Percentiles rank a stretch among this genome's conserved stretches.
phyloP scores from a whole-genome alignment of 2,329 filamentous ascomycete species.

The Bipolaris cookei region DNA sequence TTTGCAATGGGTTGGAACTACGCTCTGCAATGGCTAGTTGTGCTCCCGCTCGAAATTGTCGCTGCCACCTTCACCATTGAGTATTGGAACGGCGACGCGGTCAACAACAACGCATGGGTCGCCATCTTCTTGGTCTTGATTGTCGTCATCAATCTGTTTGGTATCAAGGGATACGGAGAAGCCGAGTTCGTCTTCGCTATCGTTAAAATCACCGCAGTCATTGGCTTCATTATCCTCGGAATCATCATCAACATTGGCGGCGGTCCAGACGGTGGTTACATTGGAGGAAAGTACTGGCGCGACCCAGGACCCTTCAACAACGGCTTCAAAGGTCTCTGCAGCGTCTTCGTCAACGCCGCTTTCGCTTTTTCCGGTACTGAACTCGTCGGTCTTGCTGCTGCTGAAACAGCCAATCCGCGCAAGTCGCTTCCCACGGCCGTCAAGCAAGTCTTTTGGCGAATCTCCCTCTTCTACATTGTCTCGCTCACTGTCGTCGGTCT shows the following conservation, averaged over 20 bases:
- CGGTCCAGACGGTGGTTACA: slow-evolving; percentile 66
- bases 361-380: slow-evolving; percentile 80
- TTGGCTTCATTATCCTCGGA: slow-evolving; percentile 88
- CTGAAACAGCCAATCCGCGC: slow-evolving; percentile 78
- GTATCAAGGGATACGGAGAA: slow-evolving; percentile 84
- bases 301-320: slow-evolving; percentile 84
- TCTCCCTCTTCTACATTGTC: slow-evolving; percentile 77
- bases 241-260: slow-evolving; percentile 87
- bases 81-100: slow-evolving; percentile 71
- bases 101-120: slow-evolving; percentile 68
- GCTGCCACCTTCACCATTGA: slow-evolving; percentile 83
- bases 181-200: slow-evolving; percentile 87
- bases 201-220: slow-evolving; percentile 83
- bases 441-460: slow-evolving; percentile 94
- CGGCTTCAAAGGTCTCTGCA: slow-evolving; percentile 82
- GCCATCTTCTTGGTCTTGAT: slow-evolving; percentile 80
- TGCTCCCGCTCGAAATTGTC: slow-evolving; percentile 84
- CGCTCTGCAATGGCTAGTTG: slow-evolving; percentile 84
- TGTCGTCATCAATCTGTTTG: slow-evolving; percentile 71
- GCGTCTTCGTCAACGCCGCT: slow-evolving; percentile 76
- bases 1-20: slow-evolving; percentile 98
- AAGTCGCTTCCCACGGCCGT: slow-evolving; percentile 88
- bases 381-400: slow-evolving; percentile 77
- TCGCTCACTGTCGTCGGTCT: slow-evolving; percentile 81
- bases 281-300: slow-evolving; percentile 79